Conservation (phyloP, 2,329 filamentous ascomycete species). For the Xylariaceae sp. region DNA sequence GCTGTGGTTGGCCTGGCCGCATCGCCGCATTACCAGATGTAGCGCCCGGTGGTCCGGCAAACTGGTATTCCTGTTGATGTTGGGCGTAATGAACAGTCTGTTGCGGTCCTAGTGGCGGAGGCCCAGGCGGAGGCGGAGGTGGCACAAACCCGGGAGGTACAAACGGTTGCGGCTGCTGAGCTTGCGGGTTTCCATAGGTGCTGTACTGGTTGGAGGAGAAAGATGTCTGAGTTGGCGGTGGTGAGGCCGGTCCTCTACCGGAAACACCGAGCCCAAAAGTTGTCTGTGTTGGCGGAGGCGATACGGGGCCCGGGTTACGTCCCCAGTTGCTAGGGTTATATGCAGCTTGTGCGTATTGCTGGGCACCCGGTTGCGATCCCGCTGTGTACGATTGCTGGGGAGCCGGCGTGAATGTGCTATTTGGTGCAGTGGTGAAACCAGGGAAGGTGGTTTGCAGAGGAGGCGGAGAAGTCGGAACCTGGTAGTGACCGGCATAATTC, state of each 20-base stretch:
- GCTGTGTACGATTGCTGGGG: slow-evolving; percentile 31
- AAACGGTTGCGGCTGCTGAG: slow-evolving; percentile 40
- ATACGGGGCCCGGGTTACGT: slow-evolving; percentile 50
- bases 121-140: slow-evolving; percentile 58
- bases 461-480: slow-evolving; percentile 53
- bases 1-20: slow-evolving; percentile 35
- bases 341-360: slow-evolving; percentile 43
- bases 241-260: slow-evolving; percentile 43
- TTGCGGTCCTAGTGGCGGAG: slow-evolving; percentile 56
- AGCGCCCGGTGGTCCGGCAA: slow-evolving; percentile 20
- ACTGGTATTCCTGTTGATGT: slow-evolving; percentile 31
- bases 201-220: slow-evolving; percentile 42
- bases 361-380: slow-evolving; percentile 37
- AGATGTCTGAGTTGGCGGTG: slow-evolving; percentile 46
- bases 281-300: slow-evolving; percentile 38
- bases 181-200: slow-evolving; percentile 44
- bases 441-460: slow-evolving; percentile 44
- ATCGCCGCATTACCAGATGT: slow-evolving; percentile 26
- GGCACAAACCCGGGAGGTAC: slow-evolving; percentile 56
- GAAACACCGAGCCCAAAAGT: slow-evolving; percentile 33
- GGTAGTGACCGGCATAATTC: slow-evolving; percentile 53
- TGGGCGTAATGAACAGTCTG: slow-evolving; percentile 53
- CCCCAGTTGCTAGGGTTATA: slow-evolving; percentile 58
- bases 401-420: slow-evolving; percentile 28
- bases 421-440: slow-evolving; percentile 39